phyloP scores from a whole-genome alignment of 148 eudicot genomes.

The Tetragonia tetragonoides region DNA sequence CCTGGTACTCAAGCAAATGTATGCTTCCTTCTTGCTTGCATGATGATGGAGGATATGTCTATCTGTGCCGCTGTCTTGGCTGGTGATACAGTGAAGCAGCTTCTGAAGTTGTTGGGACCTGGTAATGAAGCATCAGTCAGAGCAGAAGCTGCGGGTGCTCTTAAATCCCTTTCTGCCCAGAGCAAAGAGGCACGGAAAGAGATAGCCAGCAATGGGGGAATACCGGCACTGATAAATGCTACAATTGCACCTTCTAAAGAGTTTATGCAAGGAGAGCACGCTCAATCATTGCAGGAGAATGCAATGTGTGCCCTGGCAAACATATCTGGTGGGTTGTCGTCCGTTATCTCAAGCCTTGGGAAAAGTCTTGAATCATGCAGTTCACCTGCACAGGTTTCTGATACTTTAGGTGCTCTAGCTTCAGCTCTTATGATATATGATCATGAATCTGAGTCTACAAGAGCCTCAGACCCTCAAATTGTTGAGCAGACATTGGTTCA shows the following conservation, averaged over 20 bases:
- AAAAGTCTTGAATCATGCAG: slow-evolving; percentile 95
- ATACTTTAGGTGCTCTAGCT: slow-evolving; percentile 96
- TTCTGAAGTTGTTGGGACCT: slow-evolving; percentile 85
- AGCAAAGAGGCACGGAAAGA: slow-evolving; percentile 86
- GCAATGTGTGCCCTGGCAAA: slow-evolving; percentile 99
- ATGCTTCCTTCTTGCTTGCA: slow-evolving; percentile 84
- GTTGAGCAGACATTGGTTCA: slow-evolving; percentile 82
- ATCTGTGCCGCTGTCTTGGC: slow-evolving; percentile 68
- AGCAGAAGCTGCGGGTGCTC: slow-evolving; percentile 96
- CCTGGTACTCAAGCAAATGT: slow-evolving; percentile 88
- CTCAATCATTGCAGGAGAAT: slow-evolving; percentile 98
- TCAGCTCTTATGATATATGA: slow-evolving; percentile 98
- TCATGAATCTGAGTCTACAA: slow-evolving; percentile 66
- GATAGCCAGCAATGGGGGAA: slow-evolving; percentile 78
- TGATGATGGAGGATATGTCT: slow-evolving; percentile 95
- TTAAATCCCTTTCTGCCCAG: slow-evolving; percentile 94
- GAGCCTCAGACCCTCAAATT: slow-evolving; percentile 69
- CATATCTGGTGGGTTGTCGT: slow-evolving; percentile 96
- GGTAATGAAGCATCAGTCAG: slow-evolving; percentile 89
- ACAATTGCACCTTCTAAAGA: slow-evolving; percentile 99
- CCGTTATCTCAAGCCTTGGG: slow-evolving; percentile 94
- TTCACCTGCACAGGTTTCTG: slow-evolving; percentile 86
- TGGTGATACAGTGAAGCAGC: slow-evolving; percentile 78
- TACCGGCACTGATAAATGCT: slow-evolving; percentile 92
- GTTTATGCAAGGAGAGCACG: slow-evolving; percentile 95